Conservation (phyloP, 805 yeast genomes). For the Candida multigemmis region DNA sequence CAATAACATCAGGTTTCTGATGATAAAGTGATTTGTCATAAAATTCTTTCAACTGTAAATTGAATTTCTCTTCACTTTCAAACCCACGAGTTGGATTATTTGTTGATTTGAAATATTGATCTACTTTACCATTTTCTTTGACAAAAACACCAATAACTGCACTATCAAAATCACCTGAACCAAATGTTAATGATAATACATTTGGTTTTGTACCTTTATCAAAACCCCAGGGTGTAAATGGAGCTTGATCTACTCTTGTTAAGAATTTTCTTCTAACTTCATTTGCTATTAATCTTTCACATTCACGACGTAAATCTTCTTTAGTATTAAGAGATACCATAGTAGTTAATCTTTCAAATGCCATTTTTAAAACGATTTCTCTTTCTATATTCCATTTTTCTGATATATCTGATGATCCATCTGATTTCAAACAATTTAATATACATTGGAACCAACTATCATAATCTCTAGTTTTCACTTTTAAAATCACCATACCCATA, state of each 20-base stretch:
- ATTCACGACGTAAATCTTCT: conserved; percentile 68
- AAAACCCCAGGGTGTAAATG: conserved; percentile 73
- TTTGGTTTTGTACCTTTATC: conserved; percentile 79
- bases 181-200: conserved; percentile 74
- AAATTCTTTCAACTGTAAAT: conserved; percentile 59
- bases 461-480: conserved; percentile 43
- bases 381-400: conserved; percentile 77
- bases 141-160: conserved; percentile 78
- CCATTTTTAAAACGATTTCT: conserved; percentile 52
- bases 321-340: conserved; percentile 68
- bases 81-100: conserved; percentile 50
- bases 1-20: conserved; percentile 76
- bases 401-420: conserved; percentile 68
- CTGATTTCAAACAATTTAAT: conserved; percentile 52
- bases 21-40: conserved; percentile 48
- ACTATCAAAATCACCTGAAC: conserved; percentile 77
- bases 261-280: conserved; percentile 65
- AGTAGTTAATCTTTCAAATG: conserved; percentile 59
- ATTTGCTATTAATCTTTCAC: conserved; percentile 61
- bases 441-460: conserved; percentile 33
- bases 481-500: conserved; percentile 60
- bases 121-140: conserved; percentile 72
- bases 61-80: conserved; percentile 35
- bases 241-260: conserved; percentile 83
- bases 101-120: conserved; percentile 70